These are phyloP conservation scores for Sphaerostilbella broomeana DNA, from an alignment of 2,329 filamentous ascomycete species.

Conservation along the genomic window DNA sequence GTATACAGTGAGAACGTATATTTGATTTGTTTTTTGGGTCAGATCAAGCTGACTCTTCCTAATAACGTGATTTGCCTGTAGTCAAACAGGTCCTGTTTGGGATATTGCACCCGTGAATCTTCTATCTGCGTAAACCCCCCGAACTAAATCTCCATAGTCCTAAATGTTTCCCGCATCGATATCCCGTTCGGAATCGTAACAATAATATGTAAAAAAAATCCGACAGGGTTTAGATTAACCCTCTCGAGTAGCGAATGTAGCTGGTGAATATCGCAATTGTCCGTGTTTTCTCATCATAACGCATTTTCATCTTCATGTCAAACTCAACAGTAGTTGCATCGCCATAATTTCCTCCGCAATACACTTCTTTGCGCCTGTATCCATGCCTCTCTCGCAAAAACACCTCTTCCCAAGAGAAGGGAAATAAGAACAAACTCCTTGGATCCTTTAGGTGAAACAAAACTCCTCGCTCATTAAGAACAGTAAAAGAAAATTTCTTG, in stretches of 20 bases:
- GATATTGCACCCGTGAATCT: slow-evolving; percentile 1
- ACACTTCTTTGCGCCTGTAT: slow-evolving; percentile 11
- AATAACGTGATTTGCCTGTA: too few species aligned
- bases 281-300: slow-evolving; percentile 14
- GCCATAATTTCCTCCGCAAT: slow-evolving; percentile 1
- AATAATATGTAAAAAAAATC: neutral
- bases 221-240: too few species aligned
- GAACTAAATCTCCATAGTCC: slow-evolving; percentile 1
- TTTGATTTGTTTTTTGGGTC: slow-evolving; percentile 3
- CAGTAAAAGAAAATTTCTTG: slow-evolving; percentile 1
- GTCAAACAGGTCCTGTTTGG: too few species aligned
- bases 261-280: too few species aligned
- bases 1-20: too few species aligned
- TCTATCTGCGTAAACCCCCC: slow-evolving; percentile 13
- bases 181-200: slow-evolving; percentile 7
- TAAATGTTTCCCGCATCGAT: neutral
- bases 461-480: slow-evolving; percentile 15
- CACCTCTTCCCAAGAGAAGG: slow-evolving; percentile 12
- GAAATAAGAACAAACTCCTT: slow-evolving; percentile 8
- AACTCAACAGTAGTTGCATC: too few species aligned
- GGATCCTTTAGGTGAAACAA: slow-evolving; percentile 4
- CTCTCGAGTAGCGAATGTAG: too few species aligned
- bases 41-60: too few species aligned
- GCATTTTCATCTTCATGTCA: slow-evolving; percentile 12
- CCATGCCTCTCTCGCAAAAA: slow-evolving; percentile 9